Percentiles rank a stretch among this genome's conserved stretches.
Evolutionary conservation across 1,284 basidiomycete species (phyloP).

Genomic region (Fistulinella cinereoalba): DNA sequence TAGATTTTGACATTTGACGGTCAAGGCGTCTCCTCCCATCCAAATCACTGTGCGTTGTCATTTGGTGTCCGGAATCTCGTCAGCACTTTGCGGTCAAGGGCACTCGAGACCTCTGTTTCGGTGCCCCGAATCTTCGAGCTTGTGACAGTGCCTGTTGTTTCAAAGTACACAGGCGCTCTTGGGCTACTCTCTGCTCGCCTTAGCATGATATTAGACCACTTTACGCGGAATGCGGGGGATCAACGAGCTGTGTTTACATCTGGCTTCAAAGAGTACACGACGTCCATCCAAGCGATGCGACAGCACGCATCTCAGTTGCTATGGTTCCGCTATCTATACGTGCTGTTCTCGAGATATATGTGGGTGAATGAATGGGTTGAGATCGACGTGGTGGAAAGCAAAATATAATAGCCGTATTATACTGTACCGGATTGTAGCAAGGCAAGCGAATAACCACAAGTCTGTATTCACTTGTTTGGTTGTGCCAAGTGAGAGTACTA

Average conservation of each 20-base stretch:
- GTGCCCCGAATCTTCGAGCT: constrained; percentile 55
- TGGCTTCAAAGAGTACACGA: constrained; percentile 52
- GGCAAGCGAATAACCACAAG: background rate
- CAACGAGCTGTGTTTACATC: constrained; percentile 45
- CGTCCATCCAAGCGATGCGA: constrained; percentile 68
- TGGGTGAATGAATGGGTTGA: constrained; percentile 85
- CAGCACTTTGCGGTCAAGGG: constrained; percentile 24
- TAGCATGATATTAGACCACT: constrained; percentile 31
- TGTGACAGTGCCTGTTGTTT: constrained; percentile 50
- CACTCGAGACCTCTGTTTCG: constrained; percentile 19
- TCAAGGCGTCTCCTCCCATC: constrained; percentile 80
- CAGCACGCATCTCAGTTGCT: constrained; percentile 76
- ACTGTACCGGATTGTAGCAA: too few species aligned
- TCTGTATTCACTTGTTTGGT: constrained; percentile 33
- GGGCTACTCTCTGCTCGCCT: constrained; percentile 49
- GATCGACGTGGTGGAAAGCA: constrained; percentile 4
- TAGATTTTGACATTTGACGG: constrained; percentile 92
- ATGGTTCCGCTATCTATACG: constrained; percentile 90
- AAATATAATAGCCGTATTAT: too few species aligned
- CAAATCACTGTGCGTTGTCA: constrained; percentile 85
- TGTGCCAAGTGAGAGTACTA: constrained; percentile 12
- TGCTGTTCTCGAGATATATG: constrained; percentile 85
- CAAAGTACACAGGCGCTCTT: constrained; percentile 61
- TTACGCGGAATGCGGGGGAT: background rate
- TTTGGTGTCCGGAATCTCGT: constrained; percentile 50